Evolutionary conservation across 768 basidiomycete species (phyloP), one percentile per base, ranked within the genome.

Genomic region (Russula vinacea): DNA sequence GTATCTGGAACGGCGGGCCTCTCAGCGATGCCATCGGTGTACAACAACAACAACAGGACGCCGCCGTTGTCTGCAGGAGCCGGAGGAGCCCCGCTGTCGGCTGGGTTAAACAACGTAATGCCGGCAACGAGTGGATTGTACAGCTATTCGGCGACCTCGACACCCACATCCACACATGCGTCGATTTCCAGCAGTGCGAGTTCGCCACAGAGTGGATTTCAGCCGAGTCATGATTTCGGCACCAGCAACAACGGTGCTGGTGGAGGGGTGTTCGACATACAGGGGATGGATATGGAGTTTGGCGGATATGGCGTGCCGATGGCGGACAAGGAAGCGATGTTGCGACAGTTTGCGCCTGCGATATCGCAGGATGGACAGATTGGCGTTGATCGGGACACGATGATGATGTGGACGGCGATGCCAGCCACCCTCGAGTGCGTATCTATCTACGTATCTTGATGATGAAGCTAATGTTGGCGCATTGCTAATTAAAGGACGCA

Each of bases 371-470:
- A 69, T 19, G 68, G 68, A 26, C 68, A 69, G 56, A 59, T 67
- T 19, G 68, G 66, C 5, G 68, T 64, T 22, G 66, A 67, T 55
- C 56, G 40, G 19, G 62, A 69, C 11, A 69, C 68, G 40, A 62
- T 67, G 66, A 67, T 56, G 66, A 69, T 69, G 68, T 69, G 66
- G 68, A 64, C 66, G n/a, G 61, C 56, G 53, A 54, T 69, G 62
- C 68, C 68, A 9, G 44, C 62, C 5, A 56, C 49, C 4, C 55
- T 51, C 19, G 66, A 67, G 68, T 69, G 57, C 56, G 68, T 67
- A 16, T 39, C 44, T 17, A 44, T 3, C 10, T 5, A 5, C 1
- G 3, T 33, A 19, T 42, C 14, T 24, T 9, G 2, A 33, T 6
- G 19, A 22, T 29, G 54, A 40, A 26, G 32, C 42, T 60, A n/a